Evolutionary conservation across 768 basidiomycete genomes (phyloP), one percentile per base, ranked within the genome.

Genomic region (Lactarius sp.): DNA sequence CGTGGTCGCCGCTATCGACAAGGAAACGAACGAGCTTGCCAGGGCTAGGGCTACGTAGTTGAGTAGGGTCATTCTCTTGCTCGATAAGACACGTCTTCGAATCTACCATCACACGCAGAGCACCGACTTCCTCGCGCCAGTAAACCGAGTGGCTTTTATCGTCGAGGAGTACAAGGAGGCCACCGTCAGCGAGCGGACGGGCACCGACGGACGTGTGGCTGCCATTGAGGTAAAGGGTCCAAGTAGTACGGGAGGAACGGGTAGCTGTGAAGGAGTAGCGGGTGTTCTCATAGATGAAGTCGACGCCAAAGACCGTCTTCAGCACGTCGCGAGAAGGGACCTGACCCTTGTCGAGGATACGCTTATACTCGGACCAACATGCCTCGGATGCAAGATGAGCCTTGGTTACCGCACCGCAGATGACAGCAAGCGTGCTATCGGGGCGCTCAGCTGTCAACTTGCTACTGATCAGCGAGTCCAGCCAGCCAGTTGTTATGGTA

Each of bases 21-120:
- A 98, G 84, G 79, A 88, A 95, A 39, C 95, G 84, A 60, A 99
- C 84, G 54, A 99, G 84, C 77, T 99, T 99, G 42, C 97, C 97
- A 10, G 97, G 97, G 76, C 88, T 92, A 9, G 97, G 97, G 71
- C 91, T 94, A 69, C 97, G 82, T 52, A 98, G 80, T 75, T 98
- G 96, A 27, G 97, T 99, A 16, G 97, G 97, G 71, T 99, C 97
- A 70, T 98, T 98, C 81, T 99, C 97, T 77, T 98, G 95, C 75
- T 98, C 97, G 69, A 99, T 94, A 77, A 98, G 81, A 74, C 95
- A 97, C 16, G 97, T 99, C 82, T 98, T 96, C 58, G 94, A 84
- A 76, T 99, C 96, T 64, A 99, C 88, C 86, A 94, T 93, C 72
- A 98, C 74, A 68, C 92, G 80, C 69, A 94, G 78, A 9, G 93